Evolutionary conservation across 2,329 filamentous ascomycete species (phyloP).

Genomic region (Ampelomyces quisqualis): DNA sequence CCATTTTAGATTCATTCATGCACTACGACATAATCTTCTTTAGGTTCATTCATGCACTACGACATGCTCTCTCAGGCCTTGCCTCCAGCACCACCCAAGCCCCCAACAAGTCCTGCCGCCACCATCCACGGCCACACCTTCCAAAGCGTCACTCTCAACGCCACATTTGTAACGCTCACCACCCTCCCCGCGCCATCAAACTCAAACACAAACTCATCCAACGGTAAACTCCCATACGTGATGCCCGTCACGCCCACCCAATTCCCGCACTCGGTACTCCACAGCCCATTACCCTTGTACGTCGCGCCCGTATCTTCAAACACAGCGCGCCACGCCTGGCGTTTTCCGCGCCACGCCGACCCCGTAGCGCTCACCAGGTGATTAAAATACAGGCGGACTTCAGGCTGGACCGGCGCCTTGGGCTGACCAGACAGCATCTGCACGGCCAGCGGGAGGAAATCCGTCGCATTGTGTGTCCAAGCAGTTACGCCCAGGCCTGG

Average conservation of each 20-base stretch:
- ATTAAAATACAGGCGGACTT: conserved; percentile 23
- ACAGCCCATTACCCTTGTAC: not conserved
- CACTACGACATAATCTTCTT: too few species aligned
- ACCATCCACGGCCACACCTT: not conserved
- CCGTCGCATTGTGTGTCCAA: conserved; percentile 37
- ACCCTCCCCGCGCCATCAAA: not conserved
- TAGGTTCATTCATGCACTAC: too few species aligned
- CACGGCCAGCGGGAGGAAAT: conserved; percentile 25
- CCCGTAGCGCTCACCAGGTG: conserved; percentile 13
- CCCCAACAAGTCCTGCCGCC: too few species aligned
- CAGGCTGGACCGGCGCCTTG: conserved; percentile 4
- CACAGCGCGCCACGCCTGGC: conserved; percentile 22
- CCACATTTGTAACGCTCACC: not conserved
- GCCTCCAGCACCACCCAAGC: too few species aligned
- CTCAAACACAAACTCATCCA: conserved; percentile 1
- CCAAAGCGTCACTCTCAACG: not conserved
- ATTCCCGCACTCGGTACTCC: not conserved
- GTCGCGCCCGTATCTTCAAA: conserved; percentile 11
- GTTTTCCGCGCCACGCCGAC: conserved; percentile 10
- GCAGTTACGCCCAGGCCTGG: conserved; percentile 32
- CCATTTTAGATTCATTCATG: too few species aligned
- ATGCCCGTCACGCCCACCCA: not conserved
- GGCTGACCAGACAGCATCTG: conserved; percentile 12
- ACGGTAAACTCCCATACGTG: not conserved
- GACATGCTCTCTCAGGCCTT: too few species aligned